These are phyloP conservation scores for Phytomonas sp. DNA, from an alignment of 208 protist species.

Conservation along the genomic window DNA sequence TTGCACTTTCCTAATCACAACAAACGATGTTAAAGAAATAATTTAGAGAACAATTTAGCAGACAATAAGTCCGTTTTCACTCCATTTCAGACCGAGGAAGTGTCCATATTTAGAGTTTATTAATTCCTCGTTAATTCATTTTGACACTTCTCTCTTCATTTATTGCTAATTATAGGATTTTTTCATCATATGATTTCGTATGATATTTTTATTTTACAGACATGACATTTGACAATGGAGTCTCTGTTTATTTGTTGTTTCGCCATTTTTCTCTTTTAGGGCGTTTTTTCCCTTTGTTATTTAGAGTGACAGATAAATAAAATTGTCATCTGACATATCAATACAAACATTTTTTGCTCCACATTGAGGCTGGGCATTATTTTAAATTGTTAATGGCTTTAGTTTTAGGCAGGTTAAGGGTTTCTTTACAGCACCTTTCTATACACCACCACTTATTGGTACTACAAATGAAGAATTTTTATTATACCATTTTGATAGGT, in stretches of 20 bases:
- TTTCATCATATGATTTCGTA: slow-evolving; percentile 3
- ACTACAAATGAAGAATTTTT: slow-evolving; percentile 9
- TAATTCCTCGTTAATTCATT: slow-evolving; percentile 5
- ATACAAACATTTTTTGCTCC: slow-evolving; percentile 2
- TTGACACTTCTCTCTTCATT: slow-evolving; percentile 8
- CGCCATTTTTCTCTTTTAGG: slow-evolving; percentile 1
- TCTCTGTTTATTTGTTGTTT: slow-evolving; percentile 3
- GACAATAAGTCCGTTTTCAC: neutral
- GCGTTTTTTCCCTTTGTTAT: neutral
- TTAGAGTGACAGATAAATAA: neutral
- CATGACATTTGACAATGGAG: neutral
- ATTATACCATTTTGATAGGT: neutral
- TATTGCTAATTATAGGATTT: slow-evolving; percentile 8
- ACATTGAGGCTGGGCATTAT: neutral
- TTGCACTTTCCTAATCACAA: neutral
- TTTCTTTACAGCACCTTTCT: neutral
- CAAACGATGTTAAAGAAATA: neutral
- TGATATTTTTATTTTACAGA: slow-evolving; percentile 8
- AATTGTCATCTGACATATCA: neutral
- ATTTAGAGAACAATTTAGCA: neutral
- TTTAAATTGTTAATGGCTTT: slow-evolving; percentile 19
- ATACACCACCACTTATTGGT: slow-evolving; percentile 1
- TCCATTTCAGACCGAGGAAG: neutral
- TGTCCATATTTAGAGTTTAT: neutral
- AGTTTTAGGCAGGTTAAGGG: neutral